Conservation (phyloP, 2,329 filamentous ascomycete genomes). For the Penicillium glabrum region DNA sequence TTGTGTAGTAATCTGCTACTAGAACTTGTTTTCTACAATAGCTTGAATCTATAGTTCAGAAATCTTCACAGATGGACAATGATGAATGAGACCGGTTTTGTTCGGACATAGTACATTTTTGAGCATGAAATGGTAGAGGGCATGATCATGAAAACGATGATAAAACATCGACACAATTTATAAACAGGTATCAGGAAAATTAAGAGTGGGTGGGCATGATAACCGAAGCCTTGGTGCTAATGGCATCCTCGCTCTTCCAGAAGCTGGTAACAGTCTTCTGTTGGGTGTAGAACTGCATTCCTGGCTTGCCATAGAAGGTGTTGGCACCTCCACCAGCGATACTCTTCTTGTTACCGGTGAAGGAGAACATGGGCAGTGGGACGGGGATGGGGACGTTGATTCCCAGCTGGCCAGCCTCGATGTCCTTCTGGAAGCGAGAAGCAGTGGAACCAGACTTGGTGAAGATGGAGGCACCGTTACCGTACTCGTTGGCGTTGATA, state of each 20-base stretch:
- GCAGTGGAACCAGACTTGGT: constrained; percentile 62
- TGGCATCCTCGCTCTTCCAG: constrained; percentile 83
- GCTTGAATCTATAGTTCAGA: background rate
- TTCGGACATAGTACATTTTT: constrained; percentile 3
- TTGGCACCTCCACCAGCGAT: constrained; percentile 87
- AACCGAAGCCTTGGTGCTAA: constrained; percentile 80
- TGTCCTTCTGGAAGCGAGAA: constrained; percentile 62
- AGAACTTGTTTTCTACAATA: background rate
- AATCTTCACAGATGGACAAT: background rate
- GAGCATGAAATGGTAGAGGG: background rate
- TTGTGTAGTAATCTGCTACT: background rate
- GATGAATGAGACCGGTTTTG: background rate
- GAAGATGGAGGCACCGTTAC: constrained; percentile 67
- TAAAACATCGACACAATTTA: background rate
- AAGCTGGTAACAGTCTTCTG: constrained; percentile 94
- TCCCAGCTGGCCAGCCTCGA: constrained; percentile 66
- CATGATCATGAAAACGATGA: background rate
- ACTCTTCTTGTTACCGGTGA: constrained; percentile 79
- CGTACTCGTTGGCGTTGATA: constrained; percentile 67
- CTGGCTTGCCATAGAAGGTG: constrained; percentile 93
- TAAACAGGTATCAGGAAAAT: background rate
- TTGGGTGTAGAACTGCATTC: constrained; percentile 93
- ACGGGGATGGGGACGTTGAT: constrained; percentile 69
- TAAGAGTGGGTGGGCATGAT: constrained; percentile 75
- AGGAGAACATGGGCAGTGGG: constrained; percentile 62